Conservation (phyloP, 352 stramenopile genomes). For the Phytophthora aleatoria region DNA sequence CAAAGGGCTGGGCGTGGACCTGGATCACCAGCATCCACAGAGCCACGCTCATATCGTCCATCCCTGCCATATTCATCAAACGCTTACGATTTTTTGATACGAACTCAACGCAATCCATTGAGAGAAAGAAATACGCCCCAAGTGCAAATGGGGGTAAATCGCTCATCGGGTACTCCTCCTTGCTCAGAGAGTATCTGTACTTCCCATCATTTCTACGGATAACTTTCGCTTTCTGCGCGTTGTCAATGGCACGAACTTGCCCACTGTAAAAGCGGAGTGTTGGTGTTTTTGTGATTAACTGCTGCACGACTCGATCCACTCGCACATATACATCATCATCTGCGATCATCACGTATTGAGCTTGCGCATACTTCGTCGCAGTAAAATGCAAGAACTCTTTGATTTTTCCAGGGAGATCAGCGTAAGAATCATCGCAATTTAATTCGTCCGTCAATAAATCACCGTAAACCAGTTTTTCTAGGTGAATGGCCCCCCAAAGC, state of each 20-base stretch:
- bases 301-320: conserved; percentile 29
- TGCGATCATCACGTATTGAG: conserved; percentile 56
- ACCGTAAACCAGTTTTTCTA: conserved; percentile 39
- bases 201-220: not conserved
- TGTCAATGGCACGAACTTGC: conserved; percentile 39
- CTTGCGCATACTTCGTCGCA: conserved; percentile 2
- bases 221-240: conserved; percentile 7
- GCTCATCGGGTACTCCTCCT: conserved; percentile 34
- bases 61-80: conserved; percentile 1
- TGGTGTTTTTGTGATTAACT: not conserved
- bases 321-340: conserved; percentile 45
- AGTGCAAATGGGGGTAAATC: conserved; percentile 43
- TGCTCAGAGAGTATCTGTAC: not conserved
- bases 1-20: conserved; percentile 41
- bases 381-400: conserved; percentile 44
- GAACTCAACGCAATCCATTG: conserved; percentile 48
- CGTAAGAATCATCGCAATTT: conserved; percentile 46
- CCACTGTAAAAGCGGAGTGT: conserved; percentile 2
- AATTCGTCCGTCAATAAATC: conserved; percentile 49
- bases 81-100: conserved; percentile 33
- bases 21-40: conserved; percentile 59
- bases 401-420: conserved; percentile 41
- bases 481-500: conserved; percentile 19
- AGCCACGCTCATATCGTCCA: conserved; percentile 65
- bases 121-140: conserved; percentile 55